Evolutionary conservation across 163 green algal genomes (phyloP).

Genomic region (Dunaliella salina): DNA sequence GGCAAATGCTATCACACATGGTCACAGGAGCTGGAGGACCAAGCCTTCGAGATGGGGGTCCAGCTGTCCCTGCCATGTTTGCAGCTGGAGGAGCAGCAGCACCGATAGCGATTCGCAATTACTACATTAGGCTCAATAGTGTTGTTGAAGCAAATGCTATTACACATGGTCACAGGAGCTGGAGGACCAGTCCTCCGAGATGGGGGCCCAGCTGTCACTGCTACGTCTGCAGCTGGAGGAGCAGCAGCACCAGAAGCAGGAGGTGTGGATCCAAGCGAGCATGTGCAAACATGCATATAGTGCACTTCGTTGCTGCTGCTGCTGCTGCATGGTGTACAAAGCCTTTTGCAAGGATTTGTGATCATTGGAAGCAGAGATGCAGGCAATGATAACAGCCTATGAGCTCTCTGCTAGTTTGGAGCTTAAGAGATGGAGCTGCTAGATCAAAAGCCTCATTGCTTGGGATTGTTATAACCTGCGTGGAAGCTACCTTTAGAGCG

Average conservation of each 20-base stretch:
- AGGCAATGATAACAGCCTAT: too few species aligned
- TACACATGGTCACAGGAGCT: constrained; percentile 19
- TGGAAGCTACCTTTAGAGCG: too few species aligned
- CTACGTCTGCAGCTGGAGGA: constrained; percentile 30
- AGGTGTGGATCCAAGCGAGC: background rate
- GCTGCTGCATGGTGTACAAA: background rate
- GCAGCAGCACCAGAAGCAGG: constrained; percentile 25
- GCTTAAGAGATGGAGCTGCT: too few species aligned
- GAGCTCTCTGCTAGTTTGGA: too few species aligned
- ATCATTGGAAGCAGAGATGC: too few species aligned
- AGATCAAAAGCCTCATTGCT: too few species aligned
- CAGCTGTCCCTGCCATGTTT: constrained; percentile 30
- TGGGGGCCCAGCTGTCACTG: constrained; percentile 31
- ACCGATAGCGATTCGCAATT: too few species aligned
- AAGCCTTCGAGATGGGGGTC: constrained; percentile 21
- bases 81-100: constrained; percentile 29
- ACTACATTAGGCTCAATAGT: too few species aligned
- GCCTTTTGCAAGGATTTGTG: too few species aligned
- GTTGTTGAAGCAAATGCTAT: too few species aligned
- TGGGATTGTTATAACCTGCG: too few species aligned
- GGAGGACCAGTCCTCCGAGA: constrained; percentile 26
- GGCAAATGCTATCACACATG: background rate
- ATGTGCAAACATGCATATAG: too few species aligned
- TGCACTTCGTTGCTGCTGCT: background rate
- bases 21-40: constrained; percentile 31